A percentile compares a stretch with the other conserved stretches of the same genome.
phyloP scores from a whole-genome alignment of 495 filamentous ascomycete species.

The Aspergillus cristatus region DNA sequence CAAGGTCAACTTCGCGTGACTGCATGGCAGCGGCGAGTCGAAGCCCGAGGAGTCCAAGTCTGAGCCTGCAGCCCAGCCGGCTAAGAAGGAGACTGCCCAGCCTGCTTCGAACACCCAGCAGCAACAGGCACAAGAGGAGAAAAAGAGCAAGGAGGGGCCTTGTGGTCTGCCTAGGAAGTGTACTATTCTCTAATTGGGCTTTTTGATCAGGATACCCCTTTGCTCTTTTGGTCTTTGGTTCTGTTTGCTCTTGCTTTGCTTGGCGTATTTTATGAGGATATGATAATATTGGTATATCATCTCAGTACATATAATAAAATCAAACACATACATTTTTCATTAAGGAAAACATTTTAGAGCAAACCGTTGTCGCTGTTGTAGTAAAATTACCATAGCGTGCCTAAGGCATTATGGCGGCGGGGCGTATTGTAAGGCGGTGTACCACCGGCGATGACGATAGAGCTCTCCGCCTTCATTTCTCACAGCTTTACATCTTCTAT shows the following conservation, averaged over 20 bases:
- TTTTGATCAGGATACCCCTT: conserved; percentile 8
- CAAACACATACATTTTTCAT: too few species aligned
- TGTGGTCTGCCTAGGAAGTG: conserved; percentile 66
- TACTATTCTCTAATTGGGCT: conserved; percentile 39
- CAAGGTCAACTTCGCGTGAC: conserved; percentile 72
- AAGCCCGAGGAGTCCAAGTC: conserved; percentile 23
- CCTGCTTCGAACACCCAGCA: conserved; percentile 8
- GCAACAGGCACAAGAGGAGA: conserved; percentile 26
- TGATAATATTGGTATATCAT: too few species aligned
- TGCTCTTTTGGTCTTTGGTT: conserved; percentile 1
- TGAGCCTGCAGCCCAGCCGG: conserved; percentile 15
- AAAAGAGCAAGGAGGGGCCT: conserved; percentile 45
- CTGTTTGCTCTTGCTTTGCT: background rate
- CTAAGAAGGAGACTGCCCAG: conserved; percentile 14
- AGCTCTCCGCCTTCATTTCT: conserved; percentile 2
- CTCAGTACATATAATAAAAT: too few species aligned
- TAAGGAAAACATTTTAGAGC: too few species aligned
- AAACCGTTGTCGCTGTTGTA: too few species aligned
- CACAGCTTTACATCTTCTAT: background rate
- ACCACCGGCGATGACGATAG: conserved; percentile 11
- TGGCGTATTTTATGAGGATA: too few species aligned
- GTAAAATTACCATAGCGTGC: too few species aligned
- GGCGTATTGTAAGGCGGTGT: background rate
- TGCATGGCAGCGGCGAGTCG: conserved; percentile 52
- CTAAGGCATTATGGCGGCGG: too few species aligned